Evolutionary conservation across 345 rosid genomes (phyloP).

Genomic region (Brassica rapa): DNA sequence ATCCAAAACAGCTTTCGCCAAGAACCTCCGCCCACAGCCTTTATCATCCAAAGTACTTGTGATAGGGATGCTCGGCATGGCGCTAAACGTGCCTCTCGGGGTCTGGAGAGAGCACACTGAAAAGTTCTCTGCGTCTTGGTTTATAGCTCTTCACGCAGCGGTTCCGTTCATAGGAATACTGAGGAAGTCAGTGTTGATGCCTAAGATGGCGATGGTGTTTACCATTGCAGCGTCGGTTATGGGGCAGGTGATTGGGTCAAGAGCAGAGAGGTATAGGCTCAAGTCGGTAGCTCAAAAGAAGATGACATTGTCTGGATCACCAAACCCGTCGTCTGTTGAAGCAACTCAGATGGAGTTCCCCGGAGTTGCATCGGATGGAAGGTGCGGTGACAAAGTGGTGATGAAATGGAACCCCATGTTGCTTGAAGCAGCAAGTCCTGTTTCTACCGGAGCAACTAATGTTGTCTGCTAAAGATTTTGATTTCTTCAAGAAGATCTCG

Average conservation of each 20-base stretch:
- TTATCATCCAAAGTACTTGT: constrained; percentile 76
- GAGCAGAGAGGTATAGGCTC: constrained; percentile 85
- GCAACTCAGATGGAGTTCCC: not conserved
- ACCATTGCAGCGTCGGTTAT: constrained; percentile 85
- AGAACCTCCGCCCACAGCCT: constrained; percentile 91
- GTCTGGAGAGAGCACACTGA: constrained; percentile 95
- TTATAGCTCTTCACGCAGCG: constrained; percentile 89
- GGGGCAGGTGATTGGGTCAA: constrained; percentile 95
- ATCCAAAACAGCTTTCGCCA: constrained; percentile 80
- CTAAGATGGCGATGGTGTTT: constrained; percentile 90
- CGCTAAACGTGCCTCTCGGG: constrained; percentile 86
- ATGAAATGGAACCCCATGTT: constrained; percentile 45
- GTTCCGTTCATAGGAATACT: constrained; percentile 94
- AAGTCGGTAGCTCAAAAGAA: constrained; percentile 53
- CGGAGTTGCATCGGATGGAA: constrained; percentile 22
- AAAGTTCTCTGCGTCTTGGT: constrained; percentile 85
- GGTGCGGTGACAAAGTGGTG: constrained; percentile 34
- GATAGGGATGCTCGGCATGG: constrained; percentile 94
- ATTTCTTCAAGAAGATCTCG: not conserved
- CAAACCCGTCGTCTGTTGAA: not conserved
- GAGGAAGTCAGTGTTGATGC: constrained; percentile 90
- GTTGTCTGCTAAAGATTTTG: constrained; percentile 28
- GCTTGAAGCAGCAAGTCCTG: constrained; percentile 35
- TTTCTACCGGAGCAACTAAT: constrained; percentile 34
- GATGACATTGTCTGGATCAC: not conserved